Conservation (phyloP, 192 early-diverging fungal genomes). For the Coemansia sp. region DNA sequence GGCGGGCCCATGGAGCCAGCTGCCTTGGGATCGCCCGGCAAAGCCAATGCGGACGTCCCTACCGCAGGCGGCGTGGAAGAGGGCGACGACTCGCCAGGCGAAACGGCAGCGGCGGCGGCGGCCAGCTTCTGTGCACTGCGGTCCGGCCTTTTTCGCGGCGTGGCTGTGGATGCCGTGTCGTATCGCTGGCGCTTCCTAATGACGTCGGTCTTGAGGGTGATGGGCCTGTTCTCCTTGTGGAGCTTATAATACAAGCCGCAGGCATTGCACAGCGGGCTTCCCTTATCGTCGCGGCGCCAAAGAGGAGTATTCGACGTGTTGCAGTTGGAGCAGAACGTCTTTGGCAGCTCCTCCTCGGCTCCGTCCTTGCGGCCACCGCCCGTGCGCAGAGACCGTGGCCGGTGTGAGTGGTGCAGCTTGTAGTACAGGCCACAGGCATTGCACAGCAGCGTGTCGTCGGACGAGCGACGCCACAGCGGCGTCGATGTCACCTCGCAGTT, state of each 20-base stretch:
- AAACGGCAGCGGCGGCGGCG: background rate
- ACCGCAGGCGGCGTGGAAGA: conserved; percentile 10
- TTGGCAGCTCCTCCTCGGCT: conserved; percentile 41
- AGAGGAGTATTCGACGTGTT: conserved; percentile 85
- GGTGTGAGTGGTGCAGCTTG: conserved; percentile 86
- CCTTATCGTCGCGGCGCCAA: conserved; percentile 89
- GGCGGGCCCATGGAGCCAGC: conserved; percentile 5
- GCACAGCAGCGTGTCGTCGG: conserved; percentile 86
- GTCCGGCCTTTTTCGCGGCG: conserved; percentile 36
- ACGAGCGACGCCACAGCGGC: conserved; percentile 88
- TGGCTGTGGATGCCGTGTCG: conserved; percentile 19
- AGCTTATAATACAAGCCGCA: conserved; percentile 96
- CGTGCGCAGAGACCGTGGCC: conserved; percentile 83
- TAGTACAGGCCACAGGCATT: conserved; percentile 97
- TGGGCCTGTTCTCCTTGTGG: conserved; percentile 87
- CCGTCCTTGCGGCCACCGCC: conserved; percentile 64
- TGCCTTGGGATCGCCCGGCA: conserved; percentile 2
- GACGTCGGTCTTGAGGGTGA: conserved; percentile 89
- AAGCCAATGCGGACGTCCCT: conserved; percentile 15
- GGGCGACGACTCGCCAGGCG: conserved; percentile 2
- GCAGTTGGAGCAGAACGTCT: conserved; percentile 76
- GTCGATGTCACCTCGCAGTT: conserved; percentile 85
- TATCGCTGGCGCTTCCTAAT: conserved; percentile 93
- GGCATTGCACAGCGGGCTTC: conserved; percentile 95
- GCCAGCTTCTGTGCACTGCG: conserved; percentile 20